Evolutionary conservation across 2,329 filamentous ascomycete species (phyloP).

Genomic region (Hypomyces perniciosus): DNA sequence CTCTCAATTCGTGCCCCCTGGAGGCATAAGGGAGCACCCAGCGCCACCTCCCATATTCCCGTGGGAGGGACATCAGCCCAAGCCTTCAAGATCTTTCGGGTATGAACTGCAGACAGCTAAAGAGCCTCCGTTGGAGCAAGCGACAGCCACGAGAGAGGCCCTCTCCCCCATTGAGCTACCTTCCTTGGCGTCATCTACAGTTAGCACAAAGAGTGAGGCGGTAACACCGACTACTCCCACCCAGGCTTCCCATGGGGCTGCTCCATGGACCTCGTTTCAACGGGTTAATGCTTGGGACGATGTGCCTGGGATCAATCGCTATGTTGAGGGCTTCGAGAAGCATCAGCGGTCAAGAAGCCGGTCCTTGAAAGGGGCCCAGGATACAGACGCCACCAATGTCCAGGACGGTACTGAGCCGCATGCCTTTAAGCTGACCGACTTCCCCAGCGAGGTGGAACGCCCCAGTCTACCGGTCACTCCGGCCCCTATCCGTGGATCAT

Average conservation of each 20-base stretch:
- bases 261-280: slow-evolving; percentile 69
- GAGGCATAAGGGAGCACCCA: slow-evolving; percentile 56
- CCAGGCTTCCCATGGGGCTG: slow-evolving; percentile 37
- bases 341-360: slow-evolving; percentile 38
- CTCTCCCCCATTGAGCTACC: not conserved
- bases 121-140: slow-evolving; percentile 2
- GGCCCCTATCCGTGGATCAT: slow-evolving; percentile 65
- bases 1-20: slow-evolving; percentile 69
- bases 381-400: not conserved
- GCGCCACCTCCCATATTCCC: slow-evolving; percentile 82
- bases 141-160: slow-evolving; percentile 6
- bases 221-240: slow-evolving; percentile 45
- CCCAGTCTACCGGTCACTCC: slow-evolving; percentile 89
- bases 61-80: slow-evolving; percentile 70
- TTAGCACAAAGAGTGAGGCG: slow-evolving; percentile 29
- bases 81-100: slow-evolving; percentile 57
- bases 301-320: slow-evolving; percentile 78
- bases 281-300: slow-evolving; percentile 90
- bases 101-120: slow-evolving; percentile 4
- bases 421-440: slow-evolving; percentile 73
- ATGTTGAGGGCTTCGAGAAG: slow-evolving; percentile 72
- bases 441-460: slow-evolving; percentile 73
- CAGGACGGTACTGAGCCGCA: slow-evolving; percentile 19
- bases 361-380: slow-evolving; percentile 1
- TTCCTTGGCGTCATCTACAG: not conserved